phyloP scores from a whole-genome alignment of 2,329 filamentous ascomycete species.

The Fusarium scirpi region DNA sequence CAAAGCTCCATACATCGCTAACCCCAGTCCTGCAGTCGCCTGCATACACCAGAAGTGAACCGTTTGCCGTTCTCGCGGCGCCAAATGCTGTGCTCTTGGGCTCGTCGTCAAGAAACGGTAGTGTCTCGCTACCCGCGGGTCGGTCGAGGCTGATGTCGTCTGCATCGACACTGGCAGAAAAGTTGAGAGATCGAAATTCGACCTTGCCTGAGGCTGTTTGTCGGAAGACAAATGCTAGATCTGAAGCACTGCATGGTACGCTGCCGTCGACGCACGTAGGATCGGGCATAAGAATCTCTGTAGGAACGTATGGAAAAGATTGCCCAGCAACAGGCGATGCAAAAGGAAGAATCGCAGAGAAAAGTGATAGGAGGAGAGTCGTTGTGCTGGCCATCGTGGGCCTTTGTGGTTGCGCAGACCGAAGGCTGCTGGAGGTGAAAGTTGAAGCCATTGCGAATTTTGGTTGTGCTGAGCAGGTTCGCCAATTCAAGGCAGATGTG shows the following conservation, averaged over 20 bases:
- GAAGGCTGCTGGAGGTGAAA: slow-evolving; percentile 2
- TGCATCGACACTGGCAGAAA: slow-evolving; percentile 66
- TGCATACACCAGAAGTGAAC: slow-evolving; percentile 78
- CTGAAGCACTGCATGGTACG: slow-evolving; percentile 50
- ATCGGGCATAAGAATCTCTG: slow-evolving; percentile 72
- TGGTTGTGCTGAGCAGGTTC: slow-evolving; percentile 6
- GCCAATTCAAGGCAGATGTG: slow-evolving; percentile 10
- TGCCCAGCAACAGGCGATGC: slow-evolving; percentile 52
- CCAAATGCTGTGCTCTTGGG: slow-evolving; percentile 70
- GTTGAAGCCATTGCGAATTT: slow-evolving; percentile 19
- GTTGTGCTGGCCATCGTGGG: slow-evolving; percentile 16
- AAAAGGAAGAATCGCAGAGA: slow-evolving; percentile 21
- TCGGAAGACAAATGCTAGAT: slow-evolving; percentile 77
- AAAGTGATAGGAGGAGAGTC: slow-evolving; percentile 17
- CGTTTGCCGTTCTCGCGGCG: slow-evolving; percentile 74
- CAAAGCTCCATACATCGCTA: slow-evolving; percentile 74
- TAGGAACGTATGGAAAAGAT: slow-evolving; percentile 80
- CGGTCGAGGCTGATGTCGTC: slow-evolving; percentile 60
- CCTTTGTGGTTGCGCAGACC: slow-evolving; percentile 12
- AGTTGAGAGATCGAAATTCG: slow-evolving; percentile 73
- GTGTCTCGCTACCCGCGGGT: slow-evolving; percentile 61
- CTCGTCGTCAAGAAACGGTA: slow-evolving; percentile 71
- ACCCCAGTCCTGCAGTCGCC: slow-evolving; percentile 74
- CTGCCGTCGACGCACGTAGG: slow-evolving; percentile 57
- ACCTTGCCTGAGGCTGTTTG: slow-evolving; percentile 59